Evolutionary conservation across 208 protist species (phyloP), one percentile per base, ranked within the genome.

Genomic region (Leishmania gerbilli): DNA sequence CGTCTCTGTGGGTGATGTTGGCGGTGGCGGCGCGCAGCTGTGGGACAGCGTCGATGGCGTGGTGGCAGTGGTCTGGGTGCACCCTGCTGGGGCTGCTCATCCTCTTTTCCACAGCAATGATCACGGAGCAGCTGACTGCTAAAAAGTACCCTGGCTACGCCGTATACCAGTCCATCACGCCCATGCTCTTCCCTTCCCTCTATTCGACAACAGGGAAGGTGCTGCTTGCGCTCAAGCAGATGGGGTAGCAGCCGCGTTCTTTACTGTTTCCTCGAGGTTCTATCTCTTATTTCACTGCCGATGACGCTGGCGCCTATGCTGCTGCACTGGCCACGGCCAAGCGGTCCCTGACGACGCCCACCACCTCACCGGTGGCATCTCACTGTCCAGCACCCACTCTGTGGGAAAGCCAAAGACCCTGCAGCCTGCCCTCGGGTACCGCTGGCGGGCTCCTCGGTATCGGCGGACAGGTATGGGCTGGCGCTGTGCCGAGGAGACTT

Each of bases 181-280:
- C 93, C 37, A 95, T 95, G 90, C 84, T 96, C n/a, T 77, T 94
- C 56, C 91, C 93, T 3, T 77, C 91, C 17, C 56, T 94, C n/a
- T 82, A 58, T 56, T 91, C 91, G 49, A 88, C 89, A 19, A 91
- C 89, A 0, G 69, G 68, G 1, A 79, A 76, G 13, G 89, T 91
- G 56, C 75, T 87, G 37, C 81, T 85, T 47, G 74, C 84, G 7
- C 56, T 95, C 0, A 49, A 88, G 69, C 80, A 76, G 69, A 47
- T 64, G 55, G 1, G 45, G 53, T 77, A 49, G 34, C 8, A 27
- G 19, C 71, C 15, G 17, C 34, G 19, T 7, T 37, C 27, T 24
- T 3, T 6, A 3, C 65, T 7, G 2, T 71, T 45, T 71, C 31
- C 37, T 45, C 13, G 65, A 21, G 65, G 15, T 1, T 27, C 8